Evolutionary conservation across 305 asterid species (phyloP), one percentile per base, ranked within the genome.

Genomic region (Lippia alba): DNA sequence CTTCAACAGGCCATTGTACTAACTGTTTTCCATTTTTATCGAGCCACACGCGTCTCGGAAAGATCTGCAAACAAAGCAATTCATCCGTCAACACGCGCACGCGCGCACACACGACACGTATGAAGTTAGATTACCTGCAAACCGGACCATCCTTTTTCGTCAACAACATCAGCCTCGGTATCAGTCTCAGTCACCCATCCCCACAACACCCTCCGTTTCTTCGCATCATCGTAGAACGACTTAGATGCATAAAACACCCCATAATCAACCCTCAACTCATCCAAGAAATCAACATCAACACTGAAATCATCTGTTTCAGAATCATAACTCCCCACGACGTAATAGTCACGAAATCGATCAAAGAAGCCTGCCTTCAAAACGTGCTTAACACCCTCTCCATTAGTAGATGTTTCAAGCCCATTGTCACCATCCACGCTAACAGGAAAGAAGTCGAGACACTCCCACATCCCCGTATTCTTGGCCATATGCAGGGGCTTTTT

Each of bases 401-500:
- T 62, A 16, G 16, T 80, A 4, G 96, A 90, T 0, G 89, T 77
- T 61, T 86, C 89, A 10, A 84, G 73, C 57, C 92, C 96, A 12
- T 74, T 73, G 4, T 36, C 33, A 11, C 70, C 77, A 12, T 20
- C 0, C 5, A 12, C 60, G 17, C 75, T 41, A 15, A 84, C 90
- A 10, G 89, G 93, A 56, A 56, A 88, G 62, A 90, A 86, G 67
- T 88, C 97, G 4, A 86, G 91, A 49, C 96, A 91, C 75, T 91
- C 97, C 92, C 92, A 91, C 92, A 88, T 91, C 3, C 74, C 81
- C 0, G 92, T 84, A 50, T 61, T 85, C 4, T 81, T 72, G 0
- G 90, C 83, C 8, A 69, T 67, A 76, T 88, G 93, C 0, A 91
- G 80, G 41, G 86, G 82, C 61, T 30, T 67, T 0, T 40, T 54